Conservation (phyloP, 352 stramenopile genomes). For the Globisporangium nagaii region DNA sequence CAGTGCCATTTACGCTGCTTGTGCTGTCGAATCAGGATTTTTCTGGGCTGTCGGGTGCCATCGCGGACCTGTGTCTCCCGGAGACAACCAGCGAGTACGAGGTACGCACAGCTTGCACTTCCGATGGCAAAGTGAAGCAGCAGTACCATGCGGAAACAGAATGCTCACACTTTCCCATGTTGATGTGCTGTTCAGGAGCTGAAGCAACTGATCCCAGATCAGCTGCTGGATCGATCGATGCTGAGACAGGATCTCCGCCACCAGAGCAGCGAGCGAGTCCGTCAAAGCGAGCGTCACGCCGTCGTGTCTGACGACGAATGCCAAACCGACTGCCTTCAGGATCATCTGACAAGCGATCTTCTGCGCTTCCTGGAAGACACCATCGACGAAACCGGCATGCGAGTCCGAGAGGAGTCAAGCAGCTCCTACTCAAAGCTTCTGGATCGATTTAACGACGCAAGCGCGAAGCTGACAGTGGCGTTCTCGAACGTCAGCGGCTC, state of each 20-base stretch:
- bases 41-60: neutral
- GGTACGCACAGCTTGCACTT: neutral
- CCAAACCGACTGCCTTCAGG: neutral
- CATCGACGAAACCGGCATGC: neutral
- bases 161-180: no score
- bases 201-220: conserved; percentile 1
- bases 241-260: neutral
- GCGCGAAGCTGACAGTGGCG: neutral
- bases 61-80: neutral
- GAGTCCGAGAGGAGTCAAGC: neutral
- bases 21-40: neutral
- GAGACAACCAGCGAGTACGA: neutral
- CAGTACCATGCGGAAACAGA: no score
- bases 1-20: neutral
- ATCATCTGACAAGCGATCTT: conserved; percentile 8
- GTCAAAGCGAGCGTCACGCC: neutral
- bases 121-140: no score
- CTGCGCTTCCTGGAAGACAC: conserved; percentile 6
- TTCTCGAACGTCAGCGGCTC: conserved; percentile 18
- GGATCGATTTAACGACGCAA: neutral
- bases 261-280: neutral
- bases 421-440: neutral
- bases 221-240: neutral
- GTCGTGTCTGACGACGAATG: conserved; percentile 1
- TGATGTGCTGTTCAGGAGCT: neutral